These are phyloP conservation scores for Spergularia marina DNA, from an alignment of 148 eudicot genomes.

Conservation along the genomic window DNA sequence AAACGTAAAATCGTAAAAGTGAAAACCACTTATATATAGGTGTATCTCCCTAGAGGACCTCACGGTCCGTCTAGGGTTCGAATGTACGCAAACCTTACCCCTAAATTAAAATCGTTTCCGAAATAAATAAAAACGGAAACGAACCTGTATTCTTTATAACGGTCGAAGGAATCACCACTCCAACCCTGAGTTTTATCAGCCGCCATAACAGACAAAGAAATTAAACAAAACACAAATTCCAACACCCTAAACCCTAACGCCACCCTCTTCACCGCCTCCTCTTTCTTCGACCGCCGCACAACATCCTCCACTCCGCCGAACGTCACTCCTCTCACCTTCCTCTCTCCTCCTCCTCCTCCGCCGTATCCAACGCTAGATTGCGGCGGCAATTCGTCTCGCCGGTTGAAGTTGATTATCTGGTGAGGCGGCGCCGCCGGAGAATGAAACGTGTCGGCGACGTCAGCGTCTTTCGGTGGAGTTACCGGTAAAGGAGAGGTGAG, in stretches of 20 bases:
- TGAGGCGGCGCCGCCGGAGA: conserved; percentile 14
- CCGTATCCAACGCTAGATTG: conserved; percentile 19
- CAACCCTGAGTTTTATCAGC: conserved; percentile 83
- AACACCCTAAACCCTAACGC: conserved; percentile 64
- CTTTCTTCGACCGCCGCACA: conserved; percentile 31
- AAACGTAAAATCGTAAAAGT: too few relatives aligned
- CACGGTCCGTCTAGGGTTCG: background rate
- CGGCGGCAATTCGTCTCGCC: conserved; percentile 35
- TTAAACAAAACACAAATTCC: conserved; percentile 57
- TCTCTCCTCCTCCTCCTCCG: conserved; percentile 20
- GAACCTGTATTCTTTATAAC: conserved; percentile 83
- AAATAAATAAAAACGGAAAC: background rate
- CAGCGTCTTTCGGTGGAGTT: conserved; percentile 19
- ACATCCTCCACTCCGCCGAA: conserved; percentile 30
- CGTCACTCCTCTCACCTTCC: conserved; percentile 32
- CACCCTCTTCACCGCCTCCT: conserved; percentile 39
- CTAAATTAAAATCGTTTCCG: background rate
- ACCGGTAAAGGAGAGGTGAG: conserved; percentile 26
- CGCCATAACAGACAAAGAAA: conserved; percentile 83
- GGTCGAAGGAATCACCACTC: conserved; percentile 93
- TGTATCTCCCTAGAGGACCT: too few relatives aligned
- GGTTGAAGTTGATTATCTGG: conserved; percentile 28
- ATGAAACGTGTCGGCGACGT: conserved; percentile 1
- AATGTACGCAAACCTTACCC: background rate
- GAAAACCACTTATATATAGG: too few relatives aligned